Base-by-base conservation (phyloP, 1,284 basidiomycete genomes). In the Agroathelia rolfsii region DNA sequence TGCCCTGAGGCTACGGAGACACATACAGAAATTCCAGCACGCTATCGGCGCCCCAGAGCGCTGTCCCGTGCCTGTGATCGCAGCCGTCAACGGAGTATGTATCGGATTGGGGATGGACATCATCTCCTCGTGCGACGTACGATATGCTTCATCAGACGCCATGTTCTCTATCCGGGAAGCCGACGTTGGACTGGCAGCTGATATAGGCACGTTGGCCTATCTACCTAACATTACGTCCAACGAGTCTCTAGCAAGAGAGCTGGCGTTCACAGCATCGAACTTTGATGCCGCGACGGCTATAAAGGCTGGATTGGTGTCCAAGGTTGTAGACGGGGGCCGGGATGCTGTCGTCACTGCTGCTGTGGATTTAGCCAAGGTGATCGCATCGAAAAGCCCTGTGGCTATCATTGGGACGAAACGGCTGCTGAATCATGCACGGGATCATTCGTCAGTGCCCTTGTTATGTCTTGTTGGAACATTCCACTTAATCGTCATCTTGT, bases 91-190 rank as follows among this genome's bases (percentile, higher is more conserved):
- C 48, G 88, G 89, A 0, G 52, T 76, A 5, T 72, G 76, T 7
- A 56, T 84, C 30, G 92, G 92, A 0, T 67, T 93, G 0, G 86
- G 72, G 0, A 58, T 82, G 3, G 79, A 97, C 54, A 70, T 94
- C 40, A 67, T 85, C 11, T 62, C 69, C 0, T 80, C 83, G 0
- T 88, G 86, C 50, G 92, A 95, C 50, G 68, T 95, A 8, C 69
- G 92, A 0, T 78, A 83, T 41, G 76, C 79, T 1, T 69, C 84
- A 0, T 59, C 69, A 0, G 64, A 77, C 41, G 56, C 74, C 0
- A 48, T 51, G 2, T 88, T 95, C 49, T 71, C 74, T 11, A 85
- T 95, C 59, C 49, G 88, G 85, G 90, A 96, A 68, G 83, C 90
- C 6, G 87, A 92, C 48, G 73, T 90, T 6, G 90, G 87, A 0